Conservation (phyloP, 23 red algal genomes). For the Porphyridium purpureum region DNA sequence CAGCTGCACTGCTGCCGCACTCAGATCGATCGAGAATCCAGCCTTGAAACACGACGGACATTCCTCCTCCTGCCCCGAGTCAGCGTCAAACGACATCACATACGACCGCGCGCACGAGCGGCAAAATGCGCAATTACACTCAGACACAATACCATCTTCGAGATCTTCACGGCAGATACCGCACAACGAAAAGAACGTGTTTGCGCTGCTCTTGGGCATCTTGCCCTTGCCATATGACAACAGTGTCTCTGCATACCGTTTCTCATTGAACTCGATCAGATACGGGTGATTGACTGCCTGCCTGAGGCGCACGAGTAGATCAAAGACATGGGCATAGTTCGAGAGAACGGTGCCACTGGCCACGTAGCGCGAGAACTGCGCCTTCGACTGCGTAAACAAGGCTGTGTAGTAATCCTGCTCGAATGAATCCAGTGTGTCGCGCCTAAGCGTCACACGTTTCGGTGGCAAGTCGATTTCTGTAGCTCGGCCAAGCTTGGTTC, state of each 20-base stretch:
- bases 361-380: neutral
- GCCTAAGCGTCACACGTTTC: neutral
- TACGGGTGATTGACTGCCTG: conserved; percentile 1
- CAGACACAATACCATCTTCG: neutral
- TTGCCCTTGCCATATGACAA: too few relatives aligned
- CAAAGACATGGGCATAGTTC: neutral
- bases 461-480: neutral
- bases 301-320: neutral
- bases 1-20: too few relatives aligned
- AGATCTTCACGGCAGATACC: neutral
- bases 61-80: too few relatives aligned
- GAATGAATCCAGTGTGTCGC: neutral
- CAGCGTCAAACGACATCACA: neutral
- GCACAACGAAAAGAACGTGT: too few relatives aligned
- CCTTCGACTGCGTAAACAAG: neutral
- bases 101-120: neutral
- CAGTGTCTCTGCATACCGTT: neutral
- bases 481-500: neutral
- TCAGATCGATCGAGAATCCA: too few relatives aligned
- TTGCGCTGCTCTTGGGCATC: too few relatives aligned
- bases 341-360: neutral
- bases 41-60: too few relatives aligned
- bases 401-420: neutral
- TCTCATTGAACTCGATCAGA: neutral
- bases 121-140: neutral